Base-by-base conservation (phyloP, 108 stramenopile species). In the Epipyxis sp. region DNA sequence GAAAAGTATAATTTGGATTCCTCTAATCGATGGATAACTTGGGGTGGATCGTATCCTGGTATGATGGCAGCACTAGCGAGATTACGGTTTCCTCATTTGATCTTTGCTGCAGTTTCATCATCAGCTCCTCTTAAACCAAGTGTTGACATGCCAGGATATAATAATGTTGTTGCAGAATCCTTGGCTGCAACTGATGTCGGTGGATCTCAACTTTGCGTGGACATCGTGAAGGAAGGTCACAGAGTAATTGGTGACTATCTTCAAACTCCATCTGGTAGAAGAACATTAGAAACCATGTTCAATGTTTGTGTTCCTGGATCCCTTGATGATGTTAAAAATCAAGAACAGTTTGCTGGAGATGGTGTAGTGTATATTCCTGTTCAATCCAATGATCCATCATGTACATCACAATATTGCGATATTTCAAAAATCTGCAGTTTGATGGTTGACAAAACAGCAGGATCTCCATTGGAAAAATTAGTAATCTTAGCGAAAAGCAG, bases 21-120 rank as follows among this genome's bases (percentile, higher is more conserved):
- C 2, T 1, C 1, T n/a, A 76, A 76, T 74, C 40, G 1, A 25
- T 76, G 74, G 74, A 59, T 85, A 20, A 81, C 82, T 29, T 94
- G 92, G 86, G 95, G 95, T 34, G 95, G 95, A 27, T 85, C 83
- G 59, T 96, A 95, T 80, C 93, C 93, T 16, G 95, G 95, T 34
- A 96, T 94, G 94, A 87, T 96, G 35, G 88, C 90, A 54, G 82
- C 91, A 0, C 91, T 92, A 91, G 35, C 69, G 32, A 44, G 80
- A 20, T 13, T 76, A 3, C 69, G 46, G 40, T 80, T 32, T 72
- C 80, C 80, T 30, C 45, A 50, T 40, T 39, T 80, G 1, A 69
- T 46, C 30, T 39, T 27, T 29, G 80, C 71, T 37, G 71, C 71
- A 13, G 71, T 74, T 27, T 74, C 71, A 13, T 74, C 71, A 3